These are phyloP conservation scores for Knoxia roxburghii DNA, from an alignment of 257 asterid genomes.

Conservation along the genomic window DNA sequence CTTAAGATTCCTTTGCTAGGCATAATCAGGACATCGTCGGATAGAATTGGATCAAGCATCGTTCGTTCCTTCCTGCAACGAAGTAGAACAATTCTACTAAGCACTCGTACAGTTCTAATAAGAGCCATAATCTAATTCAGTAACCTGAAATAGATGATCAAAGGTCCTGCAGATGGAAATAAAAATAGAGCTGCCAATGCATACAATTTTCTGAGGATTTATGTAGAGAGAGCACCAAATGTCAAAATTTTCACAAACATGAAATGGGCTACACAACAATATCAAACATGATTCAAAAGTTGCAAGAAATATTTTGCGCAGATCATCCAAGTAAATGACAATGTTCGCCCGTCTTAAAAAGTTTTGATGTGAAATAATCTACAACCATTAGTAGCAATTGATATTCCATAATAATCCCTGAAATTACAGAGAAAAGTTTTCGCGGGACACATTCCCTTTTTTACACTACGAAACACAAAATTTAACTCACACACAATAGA, in stretches of 20 bases:
- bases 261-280: no score
- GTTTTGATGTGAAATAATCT: neutral
- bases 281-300: neutral
- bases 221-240: neutral
- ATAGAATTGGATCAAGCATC: constrained; percentile 49
- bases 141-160: neutral
- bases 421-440: neutral
- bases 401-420: neutral
- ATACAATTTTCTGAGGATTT: neutral
- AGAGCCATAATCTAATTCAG: neutral
- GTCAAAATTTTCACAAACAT: no score
- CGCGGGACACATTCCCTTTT: neutral
- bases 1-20: constrained; percentile 85
- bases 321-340: neutral
- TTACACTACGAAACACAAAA: neutral
- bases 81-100: no score
- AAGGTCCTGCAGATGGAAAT: neutral
- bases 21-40: constrained; percentile 53
- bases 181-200: neutral
- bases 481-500: neutral
- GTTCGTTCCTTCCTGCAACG: constrained; percentile 74
- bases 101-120: neutral
- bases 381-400: neutral
- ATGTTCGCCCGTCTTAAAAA: neutral
- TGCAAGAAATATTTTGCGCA: neutral